Conservation (phyloP, 352 stramenopile species). For the Elongisporangium prolatum region DNA sequence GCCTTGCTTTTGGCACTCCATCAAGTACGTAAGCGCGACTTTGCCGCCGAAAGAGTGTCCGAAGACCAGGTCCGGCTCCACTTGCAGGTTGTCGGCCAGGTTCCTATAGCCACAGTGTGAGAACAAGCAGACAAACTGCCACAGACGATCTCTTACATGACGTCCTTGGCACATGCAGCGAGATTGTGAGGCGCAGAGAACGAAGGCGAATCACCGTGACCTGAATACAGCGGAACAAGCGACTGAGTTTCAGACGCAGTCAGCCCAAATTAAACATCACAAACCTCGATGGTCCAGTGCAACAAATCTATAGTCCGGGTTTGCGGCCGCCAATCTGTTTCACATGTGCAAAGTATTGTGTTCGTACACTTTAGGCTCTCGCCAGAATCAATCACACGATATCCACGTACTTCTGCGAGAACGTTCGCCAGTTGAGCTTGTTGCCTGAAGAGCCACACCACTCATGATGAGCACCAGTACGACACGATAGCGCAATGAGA, state of each 20-base stretch:
- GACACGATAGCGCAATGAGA: neutral
- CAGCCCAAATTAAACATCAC: neutral
- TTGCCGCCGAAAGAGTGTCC: constrained; percentile 82
- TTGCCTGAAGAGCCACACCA: constrained; percentile 37
- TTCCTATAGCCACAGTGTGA: constrained; percentile 19
- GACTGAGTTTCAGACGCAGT: neutral
- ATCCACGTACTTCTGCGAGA: constrained; percentile 53
- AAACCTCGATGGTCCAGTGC: constrained; percentile 64
- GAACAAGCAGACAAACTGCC: neutral
- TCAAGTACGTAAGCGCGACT: constrained; percentile 65
- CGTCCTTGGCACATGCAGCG: constrained; percentile 56
- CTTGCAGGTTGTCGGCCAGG: constrained; percentile 40
- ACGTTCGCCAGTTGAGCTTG: constrained; percentile 83
- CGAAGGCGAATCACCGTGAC: constrained; percentile 72
- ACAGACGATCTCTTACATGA: constrained; percentile 35
- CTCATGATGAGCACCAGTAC: neutral
- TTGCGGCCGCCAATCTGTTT: constrained; percentile 43
- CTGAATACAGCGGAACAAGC: constrained; percentile 17
- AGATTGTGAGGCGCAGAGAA: constrained; percentile 55
- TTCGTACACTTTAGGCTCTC: neutral
- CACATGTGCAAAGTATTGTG: neutral
- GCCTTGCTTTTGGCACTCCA: constrained; percentile 38
- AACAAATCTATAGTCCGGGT: constrained; percentile 68
- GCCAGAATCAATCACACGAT: neutral
- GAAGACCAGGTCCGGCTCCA: constrained; percentile 54